phyloP scores from a whole-genome alignment of 306 rosid species.

The Citrullus colocynthis region DNA sequence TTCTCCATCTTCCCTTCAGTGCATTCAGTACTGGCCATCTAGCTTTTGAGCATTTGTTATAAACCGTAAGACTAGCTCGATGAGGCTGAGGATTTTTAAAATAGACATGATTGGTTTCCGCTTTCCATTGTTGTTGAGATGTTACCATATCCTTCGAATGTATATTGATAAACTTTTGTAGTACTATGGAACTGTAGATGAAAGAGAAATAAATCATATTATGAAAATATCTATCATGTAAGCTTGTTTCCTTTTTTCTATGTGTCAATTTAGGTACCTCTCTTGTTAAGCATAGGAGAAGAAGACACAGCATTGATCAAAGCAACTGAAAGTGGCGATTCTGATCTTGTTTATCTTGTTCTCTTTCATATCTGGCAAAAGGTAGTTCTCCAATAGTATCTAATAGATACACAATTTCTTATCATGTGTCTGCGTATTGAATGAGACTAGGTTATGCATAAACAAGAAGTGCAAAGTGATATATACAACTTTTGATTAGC shows the following conservation, averaged over 20 bases:
- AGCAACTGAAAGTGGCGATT: conserved; percentile 92
- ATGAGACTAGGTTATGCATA: not conserved
- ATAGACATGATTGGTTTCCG: not conserved
- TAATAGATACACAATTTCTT: not conserved
- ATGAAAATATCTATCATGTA: not conserved
- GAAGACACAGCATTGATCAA: conserved; percentile 81
- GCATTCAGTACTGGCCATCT: not conserved
- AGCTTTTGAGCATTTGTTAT: not conserved
- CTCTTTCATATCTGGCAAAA: conserved; percentile 92
- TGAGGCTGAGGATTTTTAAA: not conserved
- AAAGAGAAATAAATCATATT: not conserved
- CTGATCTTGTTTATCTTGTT: conserved; percentile 94
- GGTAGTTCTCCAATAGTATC: conserved; percentile 32
- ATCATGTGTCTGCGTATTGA: not conserved
- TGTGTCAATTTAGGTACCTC: conserved; percentile 60
- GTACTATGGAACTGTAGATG: not conserved
- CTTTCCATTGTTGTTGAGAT: not conserved
- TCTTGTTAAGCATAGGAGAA: conserved; percentile 94
- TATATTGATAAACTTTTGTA: not conserved
- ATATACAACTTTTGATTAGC: not conserved
- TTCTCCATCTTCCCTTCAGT: not conserved
- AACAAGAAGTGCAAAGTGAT: conserved; percentile 10
- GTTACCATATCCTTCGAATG: not conserved
- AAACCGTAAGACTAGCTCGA: not conserved
- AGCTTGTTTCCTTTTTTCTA: not conserved